phyloP scores from a whole-genome alignment of 176 grass and related monocot species.

The Triticum aestivum region IWGSC_CS_RefSeq_v2.1 NC_057799.1:178801088-178801587 shows the following conservation, averaged over 20 bases:
- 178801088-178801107: neutral
- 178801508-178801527: neutral
- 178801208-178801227: constrained; percentile 16
- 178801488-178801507: neutral
- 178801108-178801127: neutral
- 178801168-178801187: constrained; percentile 17
- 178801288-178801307: neutral
- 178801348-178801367: neutral
- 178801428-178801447: neutral
- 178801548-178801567: neutral
- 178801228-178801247: constrained; percentile 32
- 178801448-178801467: neutral
- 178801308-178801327: neutral
- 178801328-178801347: neutral
- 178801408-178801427: neutral
- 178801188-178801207: constrained; percentile 24
- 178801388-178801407: neutral
- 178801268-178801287: constrained; percentile 40
- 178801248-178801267: constrained; percentile 37
- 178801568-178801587: neutral
- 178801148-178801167: neutral
- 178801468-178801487: neutral
- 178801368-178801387: neutral
- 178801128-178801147: neutral
- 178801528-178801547: neutral